A percentile compares a stretch with the other conserved stretches of the same genome.
Conservation (phyloP, 257 asterid species). For the Gardenia jasminoides region DNA sequence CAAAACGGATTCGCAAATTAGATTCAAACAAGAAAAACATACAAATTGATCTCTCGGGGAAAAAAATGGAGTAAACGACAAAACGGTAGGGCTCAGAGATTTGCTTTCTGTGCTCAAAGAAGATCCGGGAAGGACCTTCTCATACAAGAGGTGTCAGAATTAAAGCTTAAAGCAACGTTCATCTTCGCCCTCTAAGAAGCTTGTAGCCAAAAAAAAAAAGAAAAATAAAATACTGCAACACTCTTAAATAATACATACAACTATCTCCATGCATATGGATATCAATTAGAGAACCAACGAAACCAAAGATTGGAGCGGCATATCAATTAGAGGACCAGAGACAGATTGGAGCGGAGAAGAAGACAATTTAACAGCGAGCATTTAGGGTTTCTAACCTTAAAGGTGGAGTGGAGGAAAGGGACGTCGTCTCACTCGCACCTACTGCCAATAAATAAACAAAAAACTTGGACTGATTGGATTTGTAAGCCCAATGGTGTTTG, state of each 20-base stretch:
- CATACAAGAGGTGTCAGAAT: constrained; percentile 98
- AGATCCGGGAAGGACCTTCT: constrained; percentile 50
- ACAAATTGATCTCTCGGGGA: not conserved
- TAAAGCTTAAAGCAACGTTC: constrained; percentile 40
- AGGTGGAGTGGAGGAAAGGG: not conserved
- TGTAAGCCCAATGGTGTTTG: not conserved
- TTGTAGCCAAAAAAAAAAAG: not conserved
- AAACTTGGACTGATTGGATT: not conserved
- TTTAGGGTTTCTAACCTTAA: constrained; percentile 8
- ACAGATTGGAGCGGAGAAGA: not conserved
- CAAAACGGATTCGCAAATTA: not conserved
- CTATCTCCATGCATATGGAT: not conserved
- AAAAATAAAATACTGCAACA: too few species aligned
- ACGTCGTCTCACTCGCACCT: not conserved
- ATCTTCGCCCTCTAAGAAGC: constrained; percentile 52
- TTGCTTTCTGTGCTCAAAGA: constrained; percentile 84
- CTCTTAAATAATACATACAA: not conserved
- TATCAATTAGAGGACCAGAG: not conserved
- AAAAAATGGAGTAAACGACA: not conserved
- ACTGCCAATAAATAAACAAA: not conserved
- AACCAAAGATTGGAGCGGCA: not conserved
- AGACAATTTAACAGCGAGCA: not conserved
- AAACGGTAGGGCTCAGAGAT: constrained; percentile 44
- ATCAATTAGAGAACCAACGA: not conserved
- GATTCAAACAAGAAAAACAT: not conserved